Evolutionary conservation across 768 basidiomycete genomes (phyloP), one percentile per base, ranked within the genome.

Genomic region (Auriscalpium microsporum): DNA sequence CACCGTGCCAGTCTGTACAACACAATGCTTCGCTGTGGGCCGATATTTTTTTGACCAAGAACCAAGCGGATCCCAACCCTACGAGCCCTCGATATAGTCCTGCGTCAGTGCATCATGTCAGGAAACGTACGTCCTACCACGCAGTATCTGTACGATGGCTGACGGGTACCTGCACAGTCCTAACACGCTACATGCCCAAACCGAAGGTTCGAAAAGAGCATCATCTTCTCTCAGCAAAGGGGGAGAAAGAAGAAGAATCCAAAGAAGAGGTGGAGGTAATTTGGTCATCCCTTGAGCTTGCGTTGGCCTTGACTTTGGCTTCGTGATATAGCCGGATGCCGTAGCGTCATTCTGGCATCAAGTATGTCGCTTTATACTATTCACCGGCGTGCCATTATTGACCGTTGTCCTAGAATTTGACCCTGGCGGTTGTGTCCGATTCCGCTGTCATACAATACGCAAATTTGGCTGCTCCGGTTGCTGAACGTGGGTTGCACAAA

Each of bases 321-420:
- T 50, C 63, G 59, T 66, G 60, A 58, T 58, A 35, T 65, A 82
- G 71, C 71, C 69, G 8, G 84, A 84, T 50, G 69, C 83, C 8
- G 83, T 93, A 56, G 78, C 83, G 38, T 84, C 90, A 8, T 88
- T 94, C 70, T 99, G 94, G 89, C 81, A 90, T 62, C 75, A 73
- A 63, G 90, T 87, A 62, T 52, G 72, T 70, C 46, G 45, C 34
- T n/a, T 51, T 34, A 50, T 35, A 42, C 13, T 21, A 42, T 10
- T 48, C 19, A 33, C 47, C 45, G n/a, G 52, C 17, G 35, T 13
- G 36, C 8, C 49, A 23, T 48, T 46, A 19, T 40, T 64, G 40
- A 62, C 57, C 23, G 17, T 2, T 19, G 35, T 40, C 48, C 4
- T 68, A 92, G 83, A 97, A 98, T 68, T 65, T 99, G 17, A 96